Percentiles rank a stretch among this genome's conserved stretches.
These are phyloP conservation scores for Trichoderma virens DNA, from an alignment of 495 filamentous ascomycete species.

Conservation along the genomic window DNA sequence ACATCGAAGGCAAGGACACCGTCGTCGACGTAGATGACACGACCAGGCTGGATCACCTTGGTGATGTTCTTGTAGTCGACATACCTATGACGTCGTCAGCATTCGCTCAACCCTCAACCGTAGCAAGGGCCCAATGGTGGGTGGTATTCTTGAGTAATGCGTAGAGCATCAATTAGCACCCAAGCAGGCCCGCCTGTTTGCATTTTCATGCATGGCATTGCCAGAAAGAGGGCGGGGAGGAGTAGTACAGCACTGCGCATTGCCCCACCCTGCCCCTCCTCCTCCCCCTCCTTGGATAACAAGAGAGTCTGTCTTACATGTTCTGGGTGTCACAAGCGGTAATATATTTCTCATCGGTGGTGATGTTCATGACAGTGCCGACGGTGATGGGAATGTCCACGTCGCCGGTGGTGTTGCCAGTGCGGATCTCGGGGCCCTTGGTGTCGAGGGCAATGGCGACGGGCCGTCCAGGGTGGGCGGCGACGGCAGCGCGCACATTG, in stretches of 20 bases:
- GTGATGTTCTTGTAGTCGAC: constrained; percentile 99
- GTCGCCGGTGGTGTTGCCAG: constrained; percentile 81
- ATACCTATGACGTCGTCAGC: constrained; percentile 50
- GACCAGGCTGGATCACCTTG: constrained; percentile 88
- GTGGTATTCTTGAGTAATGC: not conserved
- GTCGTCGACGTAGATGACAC: constrained; percentile 96
- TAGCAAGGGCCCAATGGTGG: too few relatives aligned
- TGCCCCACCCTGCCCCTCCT: not conserved
- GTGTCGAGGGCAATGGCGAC: constrained; percentile 97
- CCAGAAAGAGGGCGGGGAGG: not conserved
- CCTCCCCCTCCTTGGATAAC: not conserved
- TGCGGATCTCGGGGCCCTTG: constrained; percentile 98
- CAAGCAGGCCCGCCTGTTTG: not conserved
- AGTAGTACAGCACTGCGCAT: not conserved
- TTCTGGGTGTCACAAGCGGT: constrained; percentile 76
- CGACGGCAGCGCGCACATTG: constrained; percentile 80
- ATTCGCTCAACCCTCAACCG: not conserved
- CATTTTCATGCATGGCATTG: not conserved
- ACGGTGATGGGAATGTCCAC: constrained; percentile 78
- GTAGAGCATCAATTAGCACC: not conserved
- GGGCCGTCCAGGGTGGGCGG: constrained; percentile 64
- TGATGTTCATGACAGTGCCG: constrained; percentile 83
- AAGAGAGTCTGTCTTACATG: constrained; percentile 54
- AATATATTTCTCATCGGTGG: constrained; percentile 93
- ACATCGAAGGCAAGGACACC: constrained; percentile 95